A percentile compares a stretch with the other conserved stretches of the same genome.
Evolutionary conservation across 2,329 filamentous ascomycete genomes (phyloP).

Genomic region (Scedosporium aurantiacum): DNA sequence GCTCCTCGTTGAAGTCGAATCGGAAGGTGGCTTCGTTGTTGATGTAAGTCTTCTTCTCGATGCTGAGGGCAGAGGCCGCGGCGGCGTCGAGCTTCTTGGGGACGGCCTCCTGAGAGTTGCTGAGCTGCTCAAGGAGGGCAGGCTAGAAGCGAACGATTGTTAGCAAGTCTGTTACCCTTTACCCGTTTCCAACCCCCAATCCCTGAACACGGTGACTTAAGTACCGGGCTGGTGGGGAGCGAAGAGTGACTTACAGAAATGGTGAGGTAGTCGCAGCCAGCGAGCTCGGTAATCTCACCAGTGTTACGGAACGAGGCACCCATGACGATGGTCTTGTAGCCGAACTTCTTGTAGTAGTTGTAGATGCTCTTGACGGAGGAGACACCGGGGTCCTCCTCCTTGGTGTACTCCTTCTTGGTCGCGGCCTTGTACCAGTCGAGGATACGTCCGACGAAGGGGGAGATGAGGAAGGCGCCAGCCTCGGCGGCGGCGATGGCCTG

Average conservation of each 20-base stretch:
- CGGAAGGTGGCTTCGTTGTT: constrained; percentile 83
- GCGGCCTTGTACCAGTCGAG: constrained; percentile 98
- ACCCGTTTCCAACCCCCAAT: neutral
- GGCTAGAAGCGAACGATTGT: constrained; percentile 40
- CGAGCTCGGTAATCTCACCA: constrained; percentile 96
- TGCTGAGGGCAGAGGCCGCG: constrained; percentile 53
- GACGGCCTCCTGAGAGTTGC: constrained; percentile 69
- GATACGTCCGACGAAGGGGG: constrained; percentile 97
- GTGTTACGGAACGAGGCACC: constrained; percentile 94
- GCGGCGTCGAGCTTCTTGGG: constrained; percentile 85
- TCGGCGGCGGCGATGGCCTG: constrained; percentile 96
- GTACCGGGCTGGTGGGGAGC: neutral
- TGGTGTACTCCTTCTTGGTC: constrained; percentile 84
- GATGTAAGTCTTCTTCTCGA: constrained; percentile 87
- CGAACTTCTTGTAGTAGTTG: constrained; percentile 99
- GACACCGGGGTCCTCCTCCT: constrained; percentile 91
- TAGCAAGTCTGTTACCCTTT: neutral
- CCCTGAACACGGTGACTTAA: neutral
- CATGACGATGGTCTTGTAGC: constrained; percentile 99
- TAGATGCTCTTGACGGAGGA: constrained; percentile 87
- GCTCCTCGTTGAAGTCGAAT: constrained; percentile 99
- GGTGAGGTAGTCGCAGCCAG: constrained; percentile 97
- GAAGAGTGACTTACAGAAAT: constrained; percentile 60
- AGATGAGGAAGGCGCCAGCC: constrained; percentile 94
- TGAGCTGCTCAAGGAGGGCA: constrained; percentile 85